phyloP scores from a whole-genome alignment of 75 land plant genomes.

The Cunninghamia lanceolata region DNA sequence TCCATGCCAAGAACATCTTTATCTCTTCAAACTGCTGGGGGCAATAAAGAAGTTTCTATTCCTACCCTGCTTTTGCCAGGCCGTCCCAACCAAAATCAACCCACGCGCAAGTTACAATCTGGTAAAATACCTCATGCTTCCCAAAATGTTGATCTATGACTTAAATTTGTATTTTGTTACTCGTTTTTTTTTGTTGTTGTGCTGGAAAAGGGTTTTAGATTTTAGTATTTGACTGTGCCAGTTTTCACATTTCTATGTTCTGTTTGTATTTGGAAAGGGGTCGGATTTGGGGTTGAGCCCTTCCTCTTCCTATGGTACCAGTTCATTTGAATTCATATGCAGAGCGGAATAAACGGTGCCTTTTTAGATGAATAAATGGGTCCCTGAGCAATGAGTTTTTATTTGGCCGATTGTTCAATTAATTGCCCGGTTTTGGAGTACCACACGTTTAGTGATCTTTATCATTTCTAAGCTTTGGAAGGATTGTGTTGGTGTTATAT shows the following conservation, averaged over 20 bases:
- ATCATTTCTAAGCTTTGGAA: neutral
- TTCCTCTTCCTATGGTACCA: neutral
- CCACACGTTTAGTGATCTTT: neutral
- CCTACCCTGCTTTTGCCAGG: neutral
- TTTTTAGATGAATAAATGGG: too few relatives aligned
- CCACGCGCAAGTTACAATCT: constrained; percentile 30
- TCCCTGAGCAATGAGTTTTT: neutral
- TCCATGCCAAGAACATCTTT: constrained; percentile 9
- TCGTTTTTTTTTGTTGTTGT: too few relatives aligned
- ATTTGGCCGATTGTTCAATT: neutral
- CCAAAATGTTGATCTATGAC: neutral
- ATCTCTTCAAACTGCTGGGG: constrained; percentile 20
- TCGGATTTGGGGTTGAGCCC: neutral
- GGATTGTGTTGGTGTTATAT: neutral
- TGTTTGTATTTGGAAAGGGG: neutral
- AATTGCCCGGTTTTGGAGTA: neutral
- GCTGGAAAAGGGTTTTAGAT: too few relatives aligned
- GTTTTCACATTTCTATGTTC: too few relatives aligned
- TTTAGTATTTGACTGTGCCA: too few relatives aligned
- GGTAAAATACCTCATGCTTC: constrained; percentile 13
- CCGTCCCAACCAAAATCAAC: neutral
- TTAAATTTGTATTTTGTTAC: neutral
- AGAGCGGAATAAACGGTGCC: neutral
- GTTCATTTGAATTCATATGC: neutral
- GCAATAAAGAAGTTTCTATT: neutral